These are phyloP conservation scores for Boletus huronensis DNA, from an alignment of 768 basidiomycete species.

Conservation along the genomic window DNA sequence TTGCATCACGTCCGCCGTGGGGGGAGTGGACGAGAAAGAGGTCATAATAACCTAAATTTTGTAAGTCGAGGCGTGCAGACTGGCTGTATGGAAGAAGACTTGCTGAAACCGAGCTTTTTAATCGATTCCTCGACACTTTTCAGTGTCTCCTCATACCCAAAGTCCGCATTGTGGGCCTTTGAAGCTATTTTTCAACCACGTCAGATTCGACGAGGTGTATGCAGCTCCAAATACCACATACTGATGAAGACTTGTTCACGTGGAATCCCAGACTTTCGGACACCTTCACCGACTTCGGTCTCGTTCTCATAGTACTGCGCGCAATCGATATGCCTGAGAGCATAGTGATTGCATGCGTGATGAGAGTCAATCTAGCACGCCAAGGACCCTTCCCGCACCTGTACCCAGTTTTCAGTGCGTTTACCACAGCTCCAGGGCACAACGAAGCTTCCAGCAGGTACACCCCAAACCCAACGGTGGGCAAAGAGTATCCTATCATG, in stretches of 20 bases:
- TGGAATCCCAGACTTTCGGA: slow-evolving; percentile 19
- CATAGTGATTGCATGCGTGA: not conserved
- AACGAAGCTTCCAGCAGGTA: slow-evolving; percentile 10
- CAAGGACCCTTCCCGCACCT: slow-evolving; percentile 13
- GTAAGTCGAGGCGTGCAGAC: not conserved
- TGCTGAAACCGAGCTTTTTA: slow-evolving; percentile 19
- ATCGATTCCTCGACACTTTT: slow-evolving; percentile 22
- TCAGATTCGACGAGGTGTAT: not conserved
- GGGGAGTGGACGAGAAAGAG: slow-evolving; percentile 48
- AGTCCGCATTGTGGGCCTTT: slow-evolving; percentile 7
- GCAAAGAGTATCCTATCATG: slow-evolving; percentile 21
- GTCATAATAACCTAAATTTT: slow-evolving; percentile 40
- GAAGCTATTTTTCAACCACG: slow-evolving; percentile 16
- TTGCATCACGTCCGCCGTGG: slow-evolving; percentile 34
- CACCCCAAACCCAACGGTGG: slow-evolving; percentile 28
- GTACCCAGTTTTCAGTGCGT: slow-evolving; percentile 26
- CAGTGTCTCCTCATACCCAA: slow-evolving; percentile 17
- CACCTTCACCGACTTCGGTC: slow-evolving; percentile 23
- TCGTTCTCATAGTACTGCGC: slow-evolving; percentile 29
- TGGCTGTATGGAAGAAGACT: not conserved
- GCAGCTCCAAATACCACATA: slow-evolving; percentile 5
- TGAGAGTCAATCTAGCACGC: not conserved
- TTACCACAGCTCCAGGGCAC: slow-evolving; percentile 13
- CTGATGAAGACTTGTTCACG: slow-evolving; percentile 32
- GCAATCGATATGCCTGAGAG: slow-evolving; percentile 24